Conservation (phyloP, 805 yeast genomes). For the Metschnikowia chrysomelidarum region DNA sequence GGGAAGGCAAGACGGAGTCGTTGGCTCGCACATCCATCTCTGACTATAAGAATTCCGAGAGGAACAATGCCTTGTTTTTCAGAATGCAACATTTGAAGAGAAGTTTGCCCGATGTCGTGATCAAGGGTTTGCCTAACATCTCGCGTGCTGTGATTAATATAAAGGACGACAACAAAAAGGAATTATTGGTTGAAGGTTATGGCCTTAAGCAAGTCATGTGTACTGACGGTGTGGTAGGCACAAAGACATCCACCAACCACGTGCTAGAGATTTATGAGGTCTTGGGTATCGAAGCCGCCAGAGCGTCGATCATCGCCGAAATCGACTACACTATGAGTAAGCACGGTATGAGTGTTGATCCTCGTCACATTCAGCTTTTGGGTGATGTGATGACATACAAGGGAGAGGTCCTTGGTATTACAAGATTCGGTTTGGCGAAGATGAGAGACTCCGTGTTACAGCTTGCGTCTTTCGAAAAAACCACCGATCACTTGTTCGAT, state of each 20-base stretch:
- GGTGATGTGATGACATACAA: constrained; percentile 99
- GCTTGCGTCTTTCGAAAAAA: constrained; percentile 95
- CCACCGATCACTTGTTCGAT: constrained; percentile 96
- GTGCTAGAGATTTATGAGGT: constrained; percentile 85
- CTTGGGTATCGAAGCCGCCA: constrained; percentile 96
- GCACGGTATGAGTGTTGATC: constrained; percentile 99
- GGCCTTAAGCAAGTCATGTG: constrained; percentile 96
- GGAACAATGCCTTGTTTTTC: constrained; percentile 62
- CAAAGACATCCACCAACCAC: constrained; percentile 87
- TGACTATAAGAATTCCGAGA: constrained; percentile 36
- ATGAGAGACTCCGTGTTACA: constrained; percentile 98
- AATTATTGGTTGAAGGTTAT: constrained; percentile 94
- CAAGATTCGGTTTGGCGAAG: constrained; percentile 95
- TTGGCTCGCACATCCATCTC: constrained; percentile 32
- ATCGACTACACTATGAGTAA: constrained; percentile 97
- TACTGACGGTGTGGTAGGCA: constrained; percentile 93
- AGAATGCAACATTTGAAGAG: constrained; percentile 89
- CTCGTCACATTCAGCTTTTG: constrained; percentile 94
- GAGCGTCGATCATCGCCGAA: constrained; percentile 88
- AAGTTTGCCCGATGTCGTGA: constrained; percentile 80
- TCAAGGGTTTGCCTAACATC: constrained; percentile 89
- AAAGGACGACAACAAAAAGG: constrained; percentile 80
- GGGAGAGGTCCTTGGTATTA: constrained; percentile 97
- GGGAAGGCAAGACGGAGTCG: constrained; percentile 37
- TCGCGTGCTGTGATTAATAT: constrained; percentile 96